phyloP scores from a whole-genome alignment of 2,329 filamentous ascomycete species.

The Microdochium bolleyi region DNA sequence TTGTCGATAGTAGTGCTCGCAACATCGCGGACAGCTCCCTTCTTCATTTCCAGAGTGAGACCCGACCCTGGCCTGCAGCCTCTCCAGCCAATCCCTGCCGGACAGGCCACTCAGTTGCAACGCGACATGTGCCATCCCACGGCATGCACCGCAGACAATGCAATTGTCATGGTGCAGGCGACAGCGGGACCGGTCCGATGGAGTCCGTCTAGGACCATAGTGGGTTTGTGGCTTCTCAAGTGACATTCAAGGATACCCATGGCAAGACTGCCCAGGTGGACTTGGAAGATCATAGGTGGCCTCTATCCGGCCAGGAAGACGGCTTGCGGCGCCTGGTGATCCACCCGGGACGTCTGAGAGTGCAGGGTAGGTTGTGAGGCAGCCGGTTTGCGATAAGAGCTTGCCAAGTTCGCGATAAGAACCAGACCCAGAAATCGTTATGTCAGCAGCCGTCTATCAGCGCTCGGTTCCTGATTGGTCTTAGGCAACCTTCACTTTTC shows the following conservation, averaged over 20 bases:
- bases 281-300: too few relatives aligned
- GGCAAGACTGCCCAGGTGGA: too few relatives aligned
- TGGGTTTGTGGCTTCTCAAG: not conserved
- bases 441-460: not conserved
- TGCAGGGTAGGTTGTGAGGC: too few relatives aligned
- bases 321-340: too few relatives aligned
- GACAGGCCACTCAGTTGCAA: not conserved
- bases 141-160: not conserved
- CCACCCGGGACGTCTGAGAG: too few relatives aligned
- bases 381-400: not conserved
- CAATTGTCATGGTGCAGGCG: not conserved
- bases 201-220: not conserved
- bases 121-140: not conserved
- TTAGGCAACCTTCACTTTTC: not conserved
- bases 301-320: too few relatives aligned
- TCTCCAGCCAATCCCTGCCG: not conserved
- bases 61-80: not conserved
- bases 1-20: not conserved
- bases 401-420: not conserved
- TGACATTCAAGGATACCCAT: not conserved
- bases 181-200: not conserved
- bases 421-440: not conserved
- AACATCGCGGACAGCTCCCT: not conserved
- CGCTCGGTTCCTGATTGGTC: not conserved
- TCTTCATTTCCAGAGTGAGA: not conserved